Base-by-base conservation (phyloP, 2,329 filamentous ascomycete species). In the Chalaropsis ovoidea region DNA sequence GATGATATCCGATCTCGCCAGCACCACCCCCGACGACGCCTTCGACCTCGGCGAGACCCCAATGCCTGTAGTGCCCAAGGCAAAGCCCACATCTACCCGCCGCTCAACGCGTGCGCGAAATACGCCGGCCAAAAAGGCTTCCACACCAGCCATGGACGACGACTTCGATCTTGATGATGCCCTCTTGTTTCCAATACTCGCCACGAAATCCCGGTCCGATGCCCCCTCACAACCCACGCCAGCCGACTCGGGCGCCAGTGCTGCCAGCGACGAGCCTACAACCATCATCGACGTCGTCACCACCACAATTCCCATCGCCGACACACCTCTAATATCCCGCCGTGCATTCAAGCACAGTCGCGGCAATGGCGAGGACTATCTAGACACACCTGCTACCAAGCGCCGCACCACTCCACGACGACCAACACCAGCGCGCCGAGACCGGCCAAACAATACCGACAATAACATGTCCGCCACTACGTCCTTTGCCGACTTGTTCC, bases 1-100 rank as follows among this genome's bases (percentile, higher is more conserved):
- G 39, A 58, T 64, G 56, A 67, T 67, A n/a, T 67, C 65, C 24
- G 65, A 67, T 15, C 56, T 67, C 17, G 65, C 65, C 19, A 67
- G 65, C 27, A 67, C 62, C 19, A 67, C 65, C 4, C 49, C 65
- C n/a, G 62, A 67, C 11, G 58, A 64, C 8, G 31, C 62, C 8
- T 45, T 64, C 13, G 65, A 67, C 24, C 49, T 64, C 42, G 62
- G 41, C 15, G 31, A 64, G 43, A 61, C 65, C 5, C 62, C 52
- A 8, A 22, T 41, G n/a, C 42, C 65, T 15, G n/a, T 31, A 2
- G 24, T 62, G 17, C 31, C 62, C 6, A 67, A 62, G 56, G 13
- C 56, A 27, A 52, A 61, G 15, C 31, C 45, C 17, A 64, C 62
- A 27, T 17, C 65, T 8, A 19, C 49, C 17, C 49, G 61, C 45